Evolutionary conservation across 148 eudicot genomes (phyloP).

Genomic region (Rhododendron kiyosumense): DNA sequence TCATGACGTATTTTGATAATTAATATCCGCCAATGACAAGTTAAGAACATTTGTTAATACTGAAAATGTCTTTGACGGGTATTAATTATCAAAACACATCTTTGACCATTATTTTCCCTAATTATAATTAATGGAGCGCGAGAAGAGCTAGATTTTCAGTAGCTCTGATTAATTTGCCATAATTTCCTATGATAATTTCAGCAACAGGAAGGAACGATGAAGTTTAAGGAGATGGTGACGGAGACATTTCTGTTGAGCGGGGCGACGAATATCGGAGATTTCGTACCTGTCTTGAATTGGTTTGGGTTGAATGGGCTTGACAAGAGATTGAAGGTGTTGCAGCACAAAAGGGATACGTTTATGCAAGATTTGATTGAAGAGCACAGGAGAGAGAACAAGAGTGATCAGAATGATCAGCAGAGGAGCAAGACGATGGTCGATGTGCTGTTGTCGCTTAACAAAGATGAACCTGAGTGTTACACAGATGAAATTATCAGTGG

Average conservation of each 20-base stretch:
- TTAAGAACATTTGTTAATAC: no score
- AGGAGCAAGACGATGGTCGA: slow-evolving; percentile 35
- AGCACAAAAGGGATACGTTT: slow-evolving; percentile 29
- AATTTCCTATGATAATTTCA: neutral
- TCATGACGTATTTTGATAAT: no score
- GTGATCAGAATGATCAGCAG: neutral
- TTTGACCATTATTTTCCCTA: no score
- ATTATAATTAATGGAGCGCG: no score
- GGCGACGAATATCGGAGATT: neutral
- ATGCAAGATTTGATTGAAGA: slow-evolving; percentile 41
- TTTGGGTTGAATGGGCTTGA: slow-evolving; percentile 9
- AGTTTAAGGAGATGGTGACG: slow-evolving; percentile 3
- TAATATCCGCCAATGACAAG: no score
- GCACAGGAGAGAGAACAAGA: neutral
- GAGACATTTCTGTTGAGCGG: neutral
- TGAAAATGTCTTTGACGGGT: no score
- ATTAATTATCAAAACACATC: no score
- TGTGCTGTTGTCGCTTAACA: slow-evolving; percentile 30
- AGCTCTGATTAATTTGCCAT: no score
- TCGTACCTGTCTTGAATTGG: slow-evolving; percentile 25
- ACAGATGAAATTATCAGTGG: slow-evolving; percentile 41
- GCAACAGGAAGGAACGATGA: neutral
- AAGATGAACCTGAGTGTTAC: slow-evolving; percentile 35
- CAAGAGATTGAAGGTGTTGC: slow-evolving; percentile 12
- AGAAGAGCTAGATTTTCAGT: no score